These are phyloP conservation scores for Colletotrichum sp. DNA, from an alignment of 2,329 filamentous ascomycete species.

Conservation along the genomic window DNA sequence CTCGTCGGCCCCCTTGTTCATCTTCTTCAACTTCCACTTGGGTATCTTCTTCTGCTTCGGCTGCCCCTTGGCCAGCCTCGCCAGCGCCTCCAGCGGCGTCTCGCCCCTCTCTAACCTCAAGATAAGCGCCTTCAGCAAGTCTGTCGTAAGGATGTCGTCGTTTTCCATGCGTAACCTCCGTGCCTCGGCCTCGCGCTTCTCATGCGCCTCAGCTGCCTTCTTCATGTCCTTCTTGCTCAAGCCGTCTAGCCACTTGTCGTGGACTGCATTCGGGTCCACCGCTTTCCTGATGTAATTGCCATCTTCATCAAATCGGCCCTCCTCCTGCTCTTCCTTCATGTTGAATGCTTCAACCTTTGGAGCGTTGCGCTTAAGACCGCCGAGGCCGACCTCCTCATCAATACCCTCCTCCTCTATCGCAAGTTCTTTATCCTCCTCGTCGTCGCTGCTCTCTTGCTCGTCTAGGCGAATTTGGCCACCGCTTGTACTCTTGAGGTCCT, in stretches of 20 bases:
- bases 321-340: constrained; percentile 86
- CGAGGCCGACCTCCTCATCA: constrained; percentile 89
- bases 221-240: constrained; percentile 94
- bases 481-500: constrained; percentile 75
- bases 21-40: constrained; percentile 75
- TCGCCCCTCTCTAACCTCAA: constrained; percentile 77
- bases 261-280: constrained; percentile 83
- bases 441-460: constrained; percentile 61
- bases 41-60: constrained; percentile 62
- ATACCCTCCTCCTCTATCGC: constrained; percentile 78
- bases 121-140: constrained; percentile 78
- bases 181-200: constrained; percentile 80
- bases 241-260: constrained; percentile 93
- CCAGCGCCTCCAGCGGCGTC: constrained; percentile 86
- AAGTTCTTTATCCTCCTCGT: constrained; percentile 75
- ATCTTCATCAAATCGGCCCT: constrained; percentile 87
- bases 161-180: constrained; percentile 74
- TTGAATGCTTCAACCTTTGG: constrained; percentile 97
- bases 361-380: constrained; percentile 89
- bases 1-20: constrained; percentile 56
- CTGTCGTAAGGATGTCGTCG: constrained; percentile 75
- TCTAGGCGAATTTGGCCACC: constrained; percentile 74
- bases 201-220: constrained; percentile 83
- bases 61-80: constrained; percentile 74
- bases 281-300: constrained; percentile 94